Base-by-base conservation (phyloP, 805 yeast genomes). In the Candida dendrica region DNA sequence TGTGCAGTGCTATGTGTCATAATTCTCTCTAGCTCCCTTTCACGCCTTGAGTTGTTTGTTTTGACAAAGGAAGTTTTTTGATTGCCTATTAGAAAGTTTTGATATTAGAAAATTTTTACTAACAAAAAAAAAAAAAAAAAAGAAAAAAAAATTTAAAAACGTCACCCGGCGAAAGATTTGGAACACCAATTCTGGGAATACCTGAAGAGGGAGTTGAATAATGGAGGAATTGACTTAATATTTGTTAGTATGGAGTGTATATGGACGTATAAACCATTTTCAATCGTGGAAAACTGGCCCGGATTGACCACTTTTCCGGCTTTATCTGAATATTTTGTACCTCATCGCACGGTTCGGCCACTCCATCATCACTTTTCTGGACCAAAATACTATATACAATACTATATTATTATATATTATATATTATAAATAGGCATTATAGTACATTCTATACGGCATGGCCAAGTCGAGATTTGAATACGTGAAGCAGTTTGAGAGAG, bases 391-490 rank as follows among this genome's bases (percentile, higher is more conserved):
- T n/a, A n/a, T n/a, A n/a, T n/a, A 10, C 10, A 24, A 24, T 24
- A 24, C 7, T 8, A 24, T 24, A 24, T 8, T 24, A 8, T 24
- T 8, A 24, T 24, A 24, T 24, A 8, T 8, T 24, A 24, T 8
- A 8, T 24, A 24, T 24, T 7, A 8, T 24, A 10, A 8, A 24
- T 24, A 8, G 27, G 7, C 10, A 24, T 24, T 24, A 24, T 8
- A 24, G 10, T 24, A 24, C 10, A 24, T 24, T 27, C n/a, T 27
- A 15, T 9, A 13, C 16, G 16, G n/a, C 3, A 84, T 83, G 95
- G 95, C 95, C 16, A 86, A 87, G 41, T 84, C 95, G 3, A 68
- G 88, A 47, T 91, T 74, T 58, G 96, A 90, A 58, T 93, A 91
- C 59, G 98, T 90, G 36, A 81, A 78, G 52, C 63, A 65, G 42